Percentiles rank a stretch among this genome's conserved stretches.
These are phyloP conservation scores for Nannizziopsis arthrosporioides DNA, from an alignment of 2,329 filamentous ascomycete genomes.

Conservation along the genomic window DNA sequence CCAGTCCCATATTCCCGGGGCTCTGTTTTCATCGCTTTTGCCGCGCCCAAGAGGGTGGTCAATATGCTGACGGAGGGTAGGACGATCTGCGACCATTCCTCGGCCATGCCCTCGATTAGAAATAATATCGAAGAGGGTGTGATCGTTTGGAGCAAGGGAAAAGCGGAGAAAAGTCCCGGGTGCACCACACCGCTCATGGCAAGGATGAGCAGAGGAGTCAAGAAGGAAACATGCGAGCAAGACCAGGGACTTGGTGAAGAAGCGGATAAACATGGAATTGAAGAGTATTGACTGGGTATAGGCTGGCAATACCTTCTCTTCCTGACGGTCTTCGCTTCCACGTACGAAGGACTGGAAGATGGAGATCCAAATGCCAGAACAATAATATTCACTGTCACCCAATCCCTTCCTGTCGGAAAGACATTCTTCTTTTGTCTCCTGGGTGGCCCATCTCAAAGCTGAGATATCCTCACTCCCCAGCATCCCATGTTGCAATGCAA, in stretches of 20 bases:
- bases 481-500: background rate
- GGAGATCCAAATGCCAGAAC: too few relatives aligned
- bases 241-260: too few relatives aligned
- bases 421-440: constrained; percentile 6
- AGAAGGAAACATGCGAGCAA: background rate
- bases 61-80: constrained; percentile 2
- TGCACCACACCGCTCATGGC: background rate
- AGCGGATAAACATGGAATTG: too few relatives aligned
- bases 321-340: too few relatives aligned
- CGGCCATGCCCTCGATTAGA: background rate
- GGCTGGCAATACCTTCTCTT: too few relatives aligned
- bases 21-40: constrained; percentile 1
- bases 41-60: background rate
- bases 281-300: too few relatives aligned
- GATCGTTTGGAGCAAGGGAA: background rate
- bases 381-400: background rate
- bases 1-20: constrained; percentile 4
- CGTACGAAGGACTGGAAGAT: too few relatives aligned
- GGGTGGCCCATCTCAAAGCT: background rate
- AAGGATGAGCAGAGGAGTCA: background rate
- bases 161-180: too few relatives aligned
- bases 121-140: background rate
- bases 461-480: background rate
- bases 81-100: constrained; percentile 9
- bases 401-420: background rate